Conservation (phyloP, 192 early-diverging fungal genomes). For the Phycomyces nitens region DNA sequence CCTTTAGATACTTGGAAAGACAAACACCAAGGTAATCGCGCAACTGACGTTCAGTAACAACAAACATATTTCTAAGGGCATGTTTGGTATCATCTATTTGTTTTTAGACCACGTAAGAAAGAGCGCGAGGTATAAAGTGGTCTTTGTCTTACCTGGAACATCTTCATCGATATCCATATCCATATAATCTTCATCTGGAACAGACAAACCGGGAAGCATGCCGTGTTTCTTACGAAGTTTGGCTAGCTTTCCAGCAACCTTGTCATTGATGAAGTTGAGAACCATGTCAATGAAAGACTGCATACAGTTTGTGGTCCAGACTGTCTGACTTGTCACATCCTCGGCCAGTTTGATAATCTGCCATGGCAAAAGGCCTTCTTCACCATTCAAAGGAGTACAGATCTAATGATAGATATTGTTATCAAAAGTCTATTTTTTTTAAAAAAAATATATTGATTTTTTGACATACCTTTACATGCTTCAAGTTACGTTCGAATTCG, state of each 20-base stretch:
- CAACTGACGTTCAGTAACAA: constrained; percentile 74
- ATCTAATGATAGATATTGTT: background rate
- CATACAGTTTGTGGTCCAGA: constrained; percentile 55
- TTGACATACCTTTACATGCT: constrained; percentile 42
- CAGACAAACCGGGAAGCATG: constrained; percentile 45
- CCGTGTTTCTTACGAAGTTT: constrained; percentile 51
- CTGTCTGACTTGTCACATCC: constrained; percentile 42
- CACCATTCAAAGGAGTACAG: constrained; percentile 11
- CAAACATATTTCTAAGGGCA: constrained; percentile 60
- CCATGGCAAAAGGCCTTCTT: constrained; percentile 53
- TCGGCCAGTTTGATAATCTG: constrained; percentile 56
- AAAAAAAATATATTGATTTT: no score
- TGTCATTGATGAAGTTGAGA: constrained; percentile 52
- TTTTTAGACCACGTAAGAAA: background rate
- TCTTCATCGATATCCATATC: constrained; percentile 52
- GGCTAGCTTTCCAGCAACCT: constrained; percentile 55
- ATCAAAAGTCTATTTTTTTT: no score
- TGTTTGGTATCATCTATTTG: constrained; percentile 38
- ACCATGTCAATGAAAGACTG: constrained; percentile 61
- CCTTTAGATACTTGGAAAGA: constrained; percentile 77
- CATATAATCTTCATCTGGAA: constrained; percentile 52
- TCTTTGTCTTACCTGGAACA: constrained; percentile 17
- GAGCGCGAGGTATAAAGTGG: no score
- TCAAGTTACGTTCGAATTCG: constrained; percentile 79
- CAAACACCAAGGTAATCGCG: constrained; percentile 74